Evolutionary conservation across 768 basidiomycete species (phyloP).

Genomic region (Crucibulum laeve): DNA sequence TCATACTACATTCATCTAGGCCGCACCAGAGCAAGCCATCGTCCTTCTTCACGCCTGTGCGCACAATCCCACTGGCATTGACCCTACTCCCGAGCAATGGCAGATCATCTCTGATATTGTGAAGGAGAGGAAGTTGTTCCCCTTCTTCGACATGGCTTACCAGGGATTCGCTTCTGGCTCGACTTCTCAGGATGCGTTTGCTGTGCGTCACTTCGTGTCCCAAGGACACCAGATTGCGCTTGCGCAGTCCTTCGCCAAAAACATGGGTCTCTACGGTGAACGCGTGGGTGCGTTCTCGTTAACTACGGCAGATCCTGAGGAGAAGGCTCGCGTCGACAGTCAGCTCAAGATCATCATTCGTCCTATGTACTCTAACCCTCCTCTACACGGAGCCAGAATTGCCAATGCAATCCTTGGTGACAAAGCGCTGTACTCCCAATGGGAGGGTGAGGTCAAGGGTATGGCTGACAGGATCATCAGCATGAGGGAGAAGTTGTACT

Average conservation of each 20-base stretch:
- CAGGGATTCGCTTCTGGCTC: slow-evolving; percentile 97
- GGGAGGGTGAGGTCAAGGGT: slow-evolving; percentile 89
- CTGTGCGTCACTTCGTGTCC: slow-evolving; percentile 89
- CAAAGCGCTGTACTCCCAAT: slow-evolving; percentile 72
- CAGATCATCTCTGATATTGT: slow-evolving; percentile 81
- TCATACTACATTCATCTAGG: slow-evolving; percentile 28
- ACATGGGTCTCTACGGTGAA: slow-evolving; percentile 98
- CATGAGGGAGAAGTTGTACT: slow-evolving; percentile 85
- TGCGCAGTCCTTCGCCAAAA: slow-evolving; percentile 97
- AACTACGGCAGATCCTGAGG: slow-evolving; percentile 60
- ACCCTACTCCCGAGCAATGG: slow-evolving; percentile 94
- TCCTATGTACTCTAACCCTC: slow-evolving; percentile 98
- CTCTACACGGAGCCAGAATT: slow-evolving; percentile 83
- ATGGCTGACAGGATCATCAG: slow-evolving; percentile 95
- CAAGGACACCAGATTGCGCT: slow-evolving; percentile 89
- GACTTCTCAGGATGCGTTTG: slow-evolving; percentile 87
- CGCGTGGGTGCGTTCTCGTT: slow-evolving; percentile 97
- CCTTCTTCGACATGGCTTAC: slow-evolving; percentile 99
- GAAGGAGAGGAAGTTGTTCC: slow-evolving; percentile 88
- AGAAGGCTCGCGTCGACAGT: slow-evolving; percentile 84
- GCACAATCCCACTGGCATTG: slow-evolving; percentile 98
- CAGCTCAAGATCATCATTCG: slow-evolving; percentile 95
- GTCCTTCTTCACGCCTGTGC: slow-evolving; percentile 96
- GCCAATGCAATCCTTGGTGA: slow-evolving; percentile 81
- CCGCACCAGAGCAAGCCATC: slow-evolving; percentile 73